Base-by-base conservation (phyloP, 169 alveolate genomes). In the Amoebophrya sp. region DNA sequence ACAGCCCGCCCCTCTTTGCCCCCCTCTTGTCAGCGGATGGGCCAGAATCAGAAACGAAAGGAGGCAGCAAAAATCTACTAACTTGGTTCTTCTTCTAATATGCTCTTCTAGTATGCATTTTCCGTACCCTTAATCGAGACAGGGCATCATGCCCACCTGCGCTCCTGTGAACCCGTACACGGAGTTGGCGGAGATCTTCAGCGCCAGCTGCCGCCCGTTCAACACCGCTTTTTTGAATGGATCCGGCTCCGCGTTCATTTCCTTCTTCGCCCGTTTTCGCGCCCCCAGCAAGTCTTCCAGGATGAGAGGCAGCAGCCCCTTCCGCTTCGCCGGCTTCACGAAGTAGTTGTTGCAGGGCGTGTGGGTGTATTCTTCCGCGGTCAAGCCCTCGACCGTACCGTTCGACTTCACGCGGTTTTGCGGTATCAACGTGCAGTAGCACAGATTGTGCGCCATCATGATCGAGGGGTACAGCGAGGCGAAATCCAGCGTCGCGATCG, bases 101-200 rank as follows among this genome's bases (percentile, higher is more conserved):
- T n/a, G n/a, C n/a, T n/a, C n/a, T n/a, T n/a, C n/a, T n/a, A n/a
- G n/a, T n/a, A n/a, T n/a, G n/a, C n/a, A n/a, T n/a, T n/a, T n/a
- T n/a, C n/a, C n/a, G n/a, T n/a, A n/a, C n/a, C n/a, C n/a, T n/a
- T n/a, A n/a, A n/a, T 91, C 93, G 40, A 91, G 89, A 88, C 93
- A 91, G 0, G 93, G 93, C 89, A 91, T 50, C 29, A 88, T 70
- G 0, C 93, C 93, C 23, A 93, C 95, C 26, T 96, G 93, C 5
- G 99, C 99, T 15, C 99, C 99, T 18, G 99, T 99, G 92, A 97
- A 98, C 13, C 99, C 99, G 95, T 99, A 99, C 39, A 99, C 99
- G 34, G 99, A 97, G 96, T 99, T 99, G 41, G 99, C 99, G 18
- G 99, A 97, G 89, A 98, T 97, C 94, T 99, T 98, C 88, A 99